A percentile compares a stretch with the other conserved stretches of the same genome.
Evolutionary conservation across 805 yeast species (phyloP).

Genomic region (Starmerella bombicola): DNA sequence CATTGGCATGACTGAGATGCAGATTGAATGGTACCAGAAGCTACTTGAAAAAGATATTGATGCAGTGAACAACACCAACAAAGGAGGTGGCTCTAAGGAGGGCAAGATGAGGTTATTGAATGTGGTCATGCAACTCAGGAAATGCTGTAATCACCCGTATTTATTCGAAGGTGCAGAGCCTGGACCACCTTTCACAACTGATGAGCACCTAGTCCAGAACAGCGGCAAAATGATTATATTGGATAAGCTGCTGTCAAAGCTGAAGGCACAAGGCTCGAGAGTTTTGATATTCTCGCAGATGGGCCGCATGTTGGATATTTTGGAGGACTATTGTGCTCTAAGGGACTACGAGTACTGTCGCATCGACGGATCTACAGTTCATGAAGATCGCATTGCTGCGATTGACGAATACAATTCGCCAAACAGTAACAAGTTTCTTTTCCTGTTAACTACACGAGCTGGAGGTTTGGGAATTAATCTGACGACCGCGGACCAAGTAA

Average conservation of each 20-base stretch:
- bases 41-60: slow-evolving; percentile 84
- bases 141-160: slow-evolving; percentile 96
- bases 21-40: slow-evolving; percentile 76
- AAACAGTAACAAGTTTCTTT: slow-evolving; percentile 66
- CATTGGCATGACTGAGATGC: slow-evolving; percentile 96
- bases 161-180: slow-evolving; percentile 98
- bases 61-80: slow-evolving; percentile 84
- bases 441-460: slow-evolving; percentile 82
- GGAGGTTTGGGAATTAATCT: slow-evolving; percentile 93
- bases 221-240: slow-evolving; percentile 84
- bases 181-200: slow-evolving; percentile 94
- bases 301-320: slow-evolving; percentile 78
- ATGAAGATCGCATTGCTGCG: slow-evolving; percentile 83
- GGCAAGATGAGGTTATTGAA: slow-evolving; percentile 72
- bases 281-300: slow-evolving; percentile 87
- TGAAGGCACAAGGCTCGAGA: slow-evolving; percentile 70
- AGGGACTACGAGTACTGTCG: slow-evolving; percentile 80
- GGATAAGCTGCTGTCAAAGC: slow-evolving; percentile 65
- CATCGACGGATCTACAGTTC: slow-evolving; percentile 87
- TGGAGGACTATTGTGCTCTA: slow-evolving; percentile 82
- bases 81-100: slow-evolving; percentile 42
- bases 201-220: slow-evolving; percentile 77
- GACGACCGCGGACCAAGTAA: slow-evolving; percentile 82
- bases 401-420: slow-evolving; percentile 85
- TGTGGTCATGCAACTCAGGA: slow-evolving; percentile 91